Conservation (phyloP, 2,329 filamentous ascomycete genomes). For the Sporothrix phasma region DNA sequence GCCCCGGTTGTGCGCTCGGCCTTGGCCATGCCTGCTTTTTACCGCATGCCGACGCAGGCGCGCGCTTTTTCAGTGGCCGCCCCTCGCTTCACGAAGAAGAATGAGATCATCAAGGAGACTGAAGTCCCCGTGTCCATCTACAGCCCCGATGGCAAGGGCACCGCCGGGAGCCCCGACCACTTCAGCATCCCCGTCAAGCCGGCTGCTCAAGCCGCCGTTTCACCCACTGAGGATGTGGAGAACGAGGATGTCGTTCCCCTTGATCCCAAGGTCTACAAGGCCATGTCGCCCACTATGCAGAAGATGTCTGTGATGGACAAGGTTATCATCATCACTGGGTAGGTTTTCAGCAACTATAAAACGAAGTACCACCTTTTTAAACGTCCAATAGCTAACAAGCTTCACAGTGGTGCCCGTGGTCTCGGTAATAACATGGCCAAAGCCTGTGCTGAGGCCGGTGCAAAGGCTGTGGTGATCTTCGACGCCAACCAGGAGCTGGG, state of each 20-base stretch:
- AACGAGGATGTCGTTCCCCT: slow-evolving; percentile 45
- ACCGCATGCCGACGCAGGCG: slow-evolving; percentile 12
- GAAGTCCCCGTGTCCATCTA: slow-evolving; percentile 49
- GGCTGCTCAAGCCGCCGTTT: background rate
- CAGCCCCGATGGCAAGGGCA: slow-evolving; percentile 36
- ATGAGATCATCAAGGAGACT: slow-evolving; percentile 45
- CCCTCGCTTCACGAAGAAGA: slow-evolving; percentile 27
- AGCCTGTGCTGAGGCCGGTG: slow-evolving; percentile 65
- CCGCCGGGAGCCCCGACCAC: slow-evolving; percentile 36
- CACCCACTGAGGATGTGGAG: slow-evolving; percentile 25
- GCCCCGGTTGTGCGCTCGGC: slow-evolving; percentile 21
- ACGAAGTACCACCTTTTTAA: background rate
- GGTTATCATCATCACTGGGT: slow-evolving; percentile 64
- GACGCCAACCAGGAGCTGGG: slow-evolving; percentile 69
- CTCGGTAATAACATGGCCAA: slow-evolving; percentile 72
- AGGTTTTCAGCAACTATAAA: slow-evolving; percentile 25
- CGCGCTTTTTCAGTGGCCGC: slow-evolving; percentile 30
- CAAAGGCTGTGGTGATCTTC: slow-evolving; percentile 63
- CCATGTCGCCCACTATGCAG: slow-evolving; percentile 55
- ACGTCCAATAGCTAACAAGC: slow-evolving; percentile 22
- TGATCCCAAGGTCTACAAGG: slow-evolving; percentile 41
- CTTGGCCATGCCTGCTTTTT: slow-evolving; percentile 16
- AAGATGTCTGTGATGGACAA: slow-evolving; percentile 61
- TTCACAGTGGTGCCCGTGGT: slow-evolving; percentile 57
- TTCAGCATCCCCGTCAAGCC: slow-evolving; percentile 44